phyloP scores from a whole-genome alignment of 352 stramenopile genomes.

The Pseudoperonospora humuli region DNA sequence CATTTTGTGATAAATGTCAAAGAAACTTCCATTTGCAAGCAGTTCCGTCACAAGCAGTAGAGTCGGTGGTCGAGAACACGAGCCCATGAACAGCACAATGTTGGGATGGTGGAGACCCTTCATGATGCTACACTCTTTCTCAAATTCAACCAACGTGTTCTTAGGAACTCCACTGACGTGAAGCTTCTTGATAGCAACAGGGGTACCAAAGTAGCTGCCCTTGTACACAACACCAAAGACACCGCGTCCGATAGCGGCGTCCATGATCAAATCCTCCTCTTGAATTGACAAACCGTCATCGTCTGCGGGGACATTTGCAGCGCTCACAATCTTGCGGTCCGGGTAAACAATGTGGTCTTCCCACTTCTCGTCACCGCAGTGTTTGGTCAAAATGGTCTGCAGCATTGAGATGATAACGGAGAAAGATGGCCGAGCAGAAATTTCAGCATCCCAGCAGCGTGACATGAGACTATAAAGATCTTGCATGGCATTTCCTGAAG shows the following conservation, averaged over 20 bases:
- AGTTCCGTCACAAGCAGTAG: slow-evolving; percentile 93
- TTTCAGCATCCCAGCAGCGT: slow-evolving; percentile 71
- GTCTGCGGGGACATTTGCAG: slow-evolving; percentile 32
- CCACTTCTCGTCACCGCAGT: slow-evolving; percentile 70
- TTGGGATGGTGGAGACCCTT: slow-evolving; percentile 93
- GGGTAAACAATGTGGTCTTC: slow-evolving; percentile 80
- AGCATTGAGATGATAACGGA: slow-evolving; percentile 73
- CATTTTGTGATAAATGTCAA: slow-evolving; percentile 85
- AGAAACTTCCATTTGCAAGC: slow-evolving; percentile 78
- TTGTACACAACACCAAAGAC: slow-evolving; percentile 83
- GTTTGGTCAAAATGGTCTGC: slow-evolving; percentile 54
- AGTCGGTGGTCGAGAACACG: slow-evolving; percentile 94
- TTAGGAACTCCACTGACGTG: slow-evolving; percentile 71
- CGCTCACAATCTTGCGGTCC: slow-evolving; percentile 64
- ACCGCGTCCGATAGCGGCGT: slow-evolving; percentile 59
- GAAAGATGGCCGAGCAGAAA: slow-evolving; percentile 69
- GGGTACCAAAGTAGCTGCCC: slow-evolving; percentile 76
- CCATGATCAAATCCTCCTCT: slow-evolving; percentile 67
- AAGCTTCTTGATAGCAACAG: slow-evolving; percentile 80
- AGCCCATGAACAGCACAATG: slow-evolving; percentile 97
- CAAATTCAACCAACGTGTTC: slow-evolving; percentile 74
- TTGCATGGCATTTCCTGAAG: slow-evolving; percentile 43
- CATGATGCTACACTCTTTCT: slow-evolving; percentile 84
- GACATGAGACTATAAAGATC: slow-evolving; percentile 64
- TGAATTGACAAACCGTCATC: slow-evolving; percentile 71